A percentile compares a stretch with the other conserved stretches of the same genome.
Conservation (phyloP, 1,284 basidiomycete species). For the Apiotrichum porosum region DNA sequence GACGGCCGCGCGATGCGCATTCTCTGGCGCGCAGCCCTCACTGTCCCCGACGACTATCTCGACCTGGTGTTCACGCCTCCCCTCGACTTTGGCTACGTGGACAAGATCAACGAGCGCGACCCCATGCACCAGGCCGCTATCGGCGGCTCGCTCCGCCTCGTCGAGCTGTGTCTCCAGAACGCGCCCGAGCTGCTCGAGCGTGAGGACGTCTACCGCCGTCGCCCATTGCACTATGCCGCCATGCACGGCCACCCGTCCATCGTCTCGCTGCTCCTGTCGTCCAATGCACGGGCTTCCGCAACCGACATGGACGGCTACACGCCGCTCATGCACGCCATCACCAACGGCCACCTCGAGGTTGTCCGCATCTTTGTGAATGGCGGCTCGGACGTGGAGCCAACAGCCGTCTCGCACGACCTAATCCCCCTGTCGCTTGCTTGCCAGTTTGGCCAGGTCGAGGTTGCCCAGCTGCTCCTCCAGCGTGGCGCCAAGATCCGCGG, state of each 20-base stretch:
- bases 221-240: slow-evolving; percentile 90
- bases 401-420: slow-evolving; percentile 61
- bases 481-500: slow-evolving; percentile 72
- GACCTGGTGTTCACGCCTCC: slow-evolving; percentile 72
- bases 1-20: slow-evolving; percentile 61
- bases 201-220: slow-evolving; percentile 72
- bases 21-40: slow-evolving; percentile 82
- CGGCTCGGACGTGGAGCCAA: slow-evolving; percentile 56
- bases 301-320: slow-evolving; percentile 92
- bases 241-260: slow-evolving; percentile 82
- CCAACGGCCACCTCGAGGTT: slow-evolving; percentile 76
- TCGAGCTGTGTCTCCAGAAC: slow-evolving; percentile 72
- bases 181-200: slow-evolving; percentile 30
- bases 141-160: slow-evolving; percentile 73
- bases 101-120: slow-evolving; percentile 94
- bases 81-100: slow-evolving; percentile 86
- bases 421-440: slow-evolving; percentile 88
- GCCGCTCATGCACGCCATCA: slow-evolving; percentile 86
- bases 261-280: slow-evolving; percentile 70
- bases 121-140: slow-evolving; percentile 93
- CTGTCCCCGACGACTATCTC: slow-evolving; percentile 66
- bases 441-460: slow-evolving; percentile 79
- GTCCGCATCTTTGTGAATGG: slow-evolving; percentile 71
- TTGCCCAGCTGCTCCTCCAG: slow-evolving; percentile 71
- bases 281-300: slow-evolving; percentile 61